Conservation (phyloP, 2,329 filamentous ascomycete species). For the Penicillium sp. region DNA sequence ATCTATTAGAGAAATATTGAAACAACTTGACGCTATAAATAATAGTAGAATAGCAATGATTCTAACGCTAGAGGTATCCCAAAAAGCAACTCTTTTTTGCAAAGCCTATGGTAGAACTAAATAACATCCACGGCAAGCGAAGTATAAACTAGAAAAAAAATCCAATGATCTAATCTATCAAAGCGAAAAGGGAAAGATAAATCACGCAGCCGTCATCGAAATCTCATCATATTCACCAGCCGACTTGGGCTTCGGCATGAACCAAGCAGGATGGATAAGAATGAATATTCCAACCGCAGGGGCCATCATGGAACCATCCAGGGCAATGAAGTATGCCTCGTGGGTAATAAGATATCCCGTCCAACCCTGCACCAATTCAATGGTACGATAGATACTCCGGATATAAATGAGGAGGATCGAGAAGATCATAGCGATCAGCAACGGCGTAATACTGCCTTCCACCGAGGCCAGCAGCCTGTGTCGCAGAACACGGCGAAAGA, state of each 20-base stretch:
- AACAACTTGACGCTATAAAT: neutral
- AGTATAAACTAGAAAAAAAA: neutral
- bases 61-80: neutral
- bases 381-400: slow-evolving; percentile 48
- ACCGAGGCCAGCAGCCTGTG: slow-evolving; percentile 22
- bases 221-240: slow-evolving; percentile 9
- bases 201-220: neutral
- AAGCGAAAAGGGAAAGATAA: neutral
- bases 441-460: slow-evolving; percentile 26
- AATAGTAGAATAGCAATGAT: neutral
- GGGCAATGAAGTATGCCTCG: slow-evolving; percentile 47
- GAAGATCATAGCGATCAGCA: slow-evolving; percentile 38
- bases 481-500: slow-evolving; percentile 38
- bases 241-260: slow-evolving; percentile 26
- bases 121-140: neutral
- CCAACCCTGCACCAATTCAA: slow-evolving; percentile 51
- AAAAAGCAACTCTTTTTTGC: too few species aligned
- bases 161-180: neutral
- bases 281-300: slow-evolving; percentile 45
- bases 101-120: neutral
- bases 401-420: slow-evolving; percentile 45
- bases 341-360: slow-evolving; percentile 49
- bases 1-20: neutral
- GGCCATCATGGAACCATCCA: slow-evolving; percentile 50
- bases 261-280: slow-evolving; percentile 42